These are phyloP conservation scores for Phytophthora crassamura DNA, from an alignment of 352 stramenopile genomes.

Conservation along the genomic window DNA sequence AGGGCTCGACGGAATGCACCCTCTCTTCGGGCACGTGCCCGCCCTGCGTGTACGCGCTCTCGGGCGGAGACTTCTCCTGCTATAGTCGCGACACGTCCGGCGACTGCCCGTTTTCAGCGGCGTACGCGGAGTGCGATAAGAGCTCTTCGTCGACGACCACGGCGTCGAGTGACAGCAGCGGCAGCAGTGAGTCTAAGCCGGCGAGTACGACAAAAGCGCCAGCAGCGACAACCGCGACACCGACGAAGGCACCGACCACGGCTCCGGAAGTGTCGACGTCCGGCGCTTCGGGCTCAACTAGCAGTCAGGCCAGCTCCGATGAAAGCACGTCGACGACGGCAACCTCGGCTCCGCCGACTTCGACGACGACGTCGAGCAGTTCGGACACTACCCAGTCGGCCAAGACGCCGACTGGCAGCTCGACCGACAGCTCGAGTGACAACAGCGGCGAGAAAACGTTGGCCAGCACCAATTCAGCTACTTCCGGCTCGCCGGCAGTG, in stretches of 20 bases:
- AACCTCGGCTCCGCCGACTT: background rate
- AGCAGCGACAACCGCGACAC: conserved; percentile 1
- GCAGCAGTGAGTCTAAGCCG: conserved; percentile 6
- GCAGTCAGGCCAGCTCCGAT: conserved; percentile 7
- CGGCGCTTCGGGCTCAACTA: conserved; percentile 5
- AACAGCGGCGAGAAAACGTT: conserved; percentile 12
- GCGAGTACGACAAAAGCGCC: conserved; percentile 9
- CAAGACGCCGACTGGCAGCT: conserved; percentile 3
- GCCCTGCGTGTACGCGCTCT: conserved; percentile 72
- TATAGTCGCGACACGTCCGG: conserved; percentile 47
- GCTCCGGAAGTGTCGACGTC: conserved; percentile 2
- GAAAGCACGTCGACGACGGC: conserved; percentile 4
- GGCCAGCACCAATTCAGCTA: conserved; percentile 12
- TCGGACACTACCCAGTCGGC: conserved; percentile 13
- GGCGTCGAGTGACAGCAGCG: conserved; percentile 1
- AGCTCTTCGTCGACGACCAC: conserved; percentile 3
- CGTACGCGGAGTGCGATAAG: conserved; percentile 38
- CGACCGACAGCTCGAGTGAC: background rate
- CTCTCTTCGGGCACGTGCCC: conserved; percentile 52
- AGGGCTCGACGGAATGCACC: conserved; percentile 63
- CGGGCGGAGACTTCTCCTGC: conserved; percentile 69
- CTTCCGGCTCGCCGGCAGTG: conserved; percentile 27
- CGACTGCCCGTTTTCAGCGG: conserved; percentile 31
- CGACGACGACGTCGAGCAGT: background rate
- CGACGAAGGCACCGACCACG: conserved; percentile 1